Percentiles rank a stretch among this genome's conserved stretches.
These are phyloP conservation scores for Linnemannia exigua DNA, from an alignment of 192 early-diverging fungal genomes.

Conservation along the genomic window DNA sequence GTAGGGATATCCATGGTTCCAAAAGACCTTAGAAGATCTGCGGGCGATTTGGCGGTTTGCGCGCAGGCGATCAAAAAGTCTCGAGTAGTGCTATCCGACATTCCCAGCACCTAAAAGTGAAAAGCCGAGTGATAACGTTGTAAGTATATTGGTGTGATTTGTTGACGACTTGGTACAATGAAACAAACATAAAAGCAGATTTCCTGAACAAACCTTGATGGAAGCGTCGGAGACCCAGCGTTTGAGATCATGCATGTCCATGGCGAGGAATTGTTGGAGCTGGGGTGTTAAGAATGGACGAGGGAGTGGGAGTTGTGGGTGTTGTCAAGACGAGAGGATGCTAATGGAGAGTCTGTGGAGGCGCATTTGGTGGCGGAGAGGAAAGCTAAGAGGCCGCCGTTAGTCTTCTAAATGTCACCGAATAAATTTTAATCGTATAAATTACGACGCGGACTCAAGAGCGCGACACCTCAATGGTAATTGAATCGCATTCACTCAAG, in stretches of 20 bases:
- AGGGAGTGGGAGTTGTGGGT: not conserved
- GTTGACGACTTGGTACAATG: not conserved
- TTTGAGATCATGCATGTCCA: conserved; percentile 60
- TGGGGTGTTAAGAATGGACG: not conserved
- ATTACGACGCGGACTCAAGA: too few species aligned
- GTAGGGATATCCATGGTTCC: conserved; percentile 73
- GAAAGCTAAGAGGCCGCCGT: not conserved
- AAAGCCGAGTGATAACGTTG: not conserved
- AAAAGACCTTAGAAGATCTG: conserved; percentile 66
- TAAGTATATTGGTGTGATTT: not conserved
- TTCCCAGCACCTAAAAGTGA: conserved; percentile 64
- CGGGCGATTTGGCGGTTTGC: conserved; percentile 69
- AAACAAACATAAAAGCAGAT: not conserved
- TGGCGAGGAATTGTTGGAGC: not conserved
- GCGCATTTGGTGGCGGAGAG: not conserved
- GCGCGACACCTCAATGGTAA: too few species aligned
- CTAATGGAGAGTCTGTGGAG: not conserved
- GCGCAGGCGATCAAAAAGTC: conserved; percentile 81
- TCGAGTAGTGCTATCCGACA: conserved; percentile 74
- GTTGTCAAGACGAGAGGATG: not conserved
- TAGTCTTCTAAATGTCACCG: too few species aligned
- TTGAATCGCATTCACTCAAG: too few species aligned
- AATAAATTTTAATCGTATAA: too few species aligned
- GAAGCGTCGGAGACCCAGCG: conserved; percentile 78
- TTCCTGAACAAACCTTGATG: conserved; percentile 57